A percentile compares a stretch with the other conserved stretches of the same genome.
Evolutionary conservation across 495 filamentous ascomycete genomes (phyloP).

Genomic region (Penicillium longicatenatum): DNA sequence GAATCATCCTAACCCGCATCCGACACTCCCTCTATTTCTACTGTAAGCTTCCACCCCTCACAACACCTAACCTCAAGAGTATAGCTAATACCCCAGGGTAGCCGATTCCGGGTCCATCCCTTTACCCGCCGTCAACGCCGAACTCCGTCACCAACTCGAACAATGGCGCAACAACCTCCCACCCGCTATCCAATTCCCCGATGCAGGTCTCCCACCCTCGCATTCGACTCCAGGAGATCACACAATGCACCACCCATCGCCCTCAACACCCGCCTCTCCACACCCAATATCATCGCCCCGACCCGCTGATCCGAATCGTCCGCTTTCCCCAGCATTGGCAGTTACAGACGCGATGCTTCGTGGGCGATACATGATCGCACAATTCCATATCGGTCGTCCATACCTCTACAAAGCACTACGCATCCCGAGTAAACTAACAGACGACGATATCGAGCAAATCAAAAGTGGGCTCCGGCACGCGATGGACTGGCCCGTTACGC

Average conservation of each 20-base stretch:
- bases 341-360: conserved; percentile 51
- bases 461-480: conserved; percentile 44
- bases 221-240: conserved; percentile 18
- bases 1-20: conserved; percentile 51
- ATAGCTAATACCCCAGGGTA: conserved; percentile 17
- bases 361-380: conserved; percentile 47
- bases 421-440: conserved; percentile 39
- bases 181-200: conserved; percentile 41
- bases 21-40: conserved; percentile 52
- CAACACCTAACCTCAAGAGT: too few species aligned
- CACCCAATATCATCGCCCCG: conserved; percentile 20
- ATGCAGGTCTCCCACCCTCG: conserved; percentile 22
- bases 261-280: conserved; percentile 30
- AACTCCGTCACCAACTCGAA: conserved; percentile 49
- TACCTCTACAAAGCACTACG: conserved; percentile 52
- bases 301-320: conserved; percentile 25
- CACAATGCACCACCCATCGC: conserved; percentile 25
- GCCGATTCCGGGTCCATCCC: conserved; percentile 49
- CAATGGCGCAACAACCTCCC: conserved; percentile 52
- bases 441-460: conserved; percentile 49
- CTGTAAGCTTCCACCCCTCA: conserved; percentile 29
- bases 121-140: conserved; percentile 45
- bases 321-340: conserved; percentile 41
- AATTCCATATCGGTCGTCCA: conserved; percentile 52
- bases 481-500: conserved; percentile 49